These are phyloP conservation scores for Corchorus capsularis DNA, from an alignment of 345 rosid genomes.

Conservation along the genomic window DNA sequence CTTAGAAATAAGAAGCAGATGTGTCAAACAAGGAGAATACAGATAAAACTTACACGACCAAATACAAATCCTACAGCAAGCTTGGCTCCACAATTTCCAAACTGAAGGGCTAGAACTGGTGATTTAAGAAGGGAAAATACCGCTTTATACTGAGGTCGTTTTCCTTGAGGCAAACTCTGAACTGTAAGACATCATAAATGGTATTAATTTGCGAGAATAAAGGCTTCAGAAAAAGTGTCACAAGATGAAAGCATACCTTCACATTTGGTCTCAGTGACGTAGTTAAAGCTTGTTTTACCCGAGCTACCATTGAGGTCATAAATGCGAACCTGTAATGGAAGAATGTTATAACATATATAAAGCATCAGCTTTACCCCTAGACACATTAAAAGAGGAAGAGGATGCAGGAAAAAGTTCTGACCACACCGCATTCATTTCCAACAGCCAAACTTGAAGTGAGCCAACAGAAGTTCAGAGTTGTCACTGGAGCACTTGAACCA, in stretches of 20 bases:
- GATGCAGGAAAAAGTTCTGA: constrained; percentile 34
- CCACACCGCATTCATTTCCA: constrained; percentile 66
- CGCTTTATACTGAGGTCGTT: constrained; percentile 43
- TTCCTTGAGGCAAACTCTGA: constrained; percentile 37
- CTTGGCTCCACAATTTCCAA: constrained; percentile 39
- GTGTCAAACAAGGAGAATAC: constrained; percentile 13
- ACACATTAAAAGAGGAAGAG: neutral
- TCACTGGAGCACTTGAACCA: constrained; percentile 47
- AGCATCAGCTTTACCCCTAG: constrained; percentile 8
- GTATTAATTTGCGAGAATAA: constrained; percentile 20
- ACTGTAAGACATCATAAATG: constrained; percentile 33
- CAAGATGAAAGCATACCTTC: constrained; percentile 44
- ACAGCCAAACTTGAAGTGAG: constrained; percentile 57
- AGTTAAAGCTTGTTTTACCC: constrained; percentile 36
- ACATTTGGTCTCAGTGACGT: constrained; percentile 40
- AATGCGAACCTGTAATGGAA: constrained; percentile 48
- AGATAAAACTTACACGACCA: constrained; percentile 40
- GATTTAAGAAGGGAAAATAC: constrained; percentile 41
- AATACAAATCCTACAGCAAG: constrained; percentile 53
- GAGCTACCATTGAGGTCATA: constrained; percentile 43
- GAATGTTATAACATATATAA: constrained; percentile 15
- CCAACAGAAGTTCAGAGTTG: constrained; percentile 51
- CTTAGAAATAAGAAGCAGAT: constrained; percentile 2
- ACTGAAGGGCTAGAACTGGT: constrained; percentile 39
- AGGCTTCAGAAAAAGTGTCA: constrained; percentile 3